Evolutionary conservation across 1,284 basidiomycete genomes (phyloP).

Genomic region (Sanghuangporus sanghuang): DNA sequence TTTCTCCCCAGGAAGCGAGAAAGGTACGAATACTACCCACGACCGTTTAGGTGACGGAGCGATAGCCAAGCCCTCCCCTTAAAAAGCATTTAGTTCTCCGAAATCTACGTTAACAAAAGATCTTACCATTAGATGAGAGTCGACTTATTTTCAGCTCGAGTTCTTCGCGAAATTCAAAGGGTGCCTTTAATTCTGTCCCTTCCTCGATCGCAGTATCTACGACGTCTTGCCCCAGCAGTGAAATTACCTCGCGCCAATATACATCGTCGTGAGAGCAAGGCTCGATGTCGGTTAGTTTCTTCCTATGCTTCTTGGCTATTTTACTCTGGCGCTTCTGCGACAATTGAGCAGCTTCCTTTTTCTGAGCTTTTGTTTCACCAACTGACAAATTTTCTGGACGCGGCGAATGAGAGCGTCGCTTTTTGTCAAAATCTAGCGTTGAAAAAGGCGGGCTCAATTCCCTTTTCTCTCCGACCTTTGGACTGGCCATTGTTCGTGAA

Average conservation of each 20-base stretch:
- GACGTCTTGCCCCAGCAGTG: slow-evolving; percentile 58
- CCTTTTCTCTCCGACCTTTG: slow-evolving; percentile 12
- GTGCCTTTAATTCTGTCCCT: slow-evolving; percentile 50
- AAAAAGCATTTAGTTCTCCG: background rate
- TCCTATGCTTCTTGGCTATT: slow-evolving; percentile 19
- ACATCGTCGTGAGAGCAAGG: slow-evolving; percentile 72
- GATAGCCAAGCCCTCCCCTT: slow-evolving; percentile 69
- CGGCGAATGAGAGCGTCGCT: slow-evolving; percentile 11
- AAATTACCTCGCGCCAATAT: slow-evolving; percentile 63
- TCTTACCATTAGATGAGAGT: slow-evolving; percentile 61
- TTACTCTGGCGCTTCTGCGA: slow-evolving; percentile 11
- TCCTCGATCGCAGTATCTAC: slow-evolving; percentile 47
- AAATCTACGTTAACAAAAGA: background rate
- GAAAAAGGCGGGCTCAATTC: slow-evolving; percentile 2
- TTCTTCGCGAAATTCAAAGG: slow-evolving; percentile 56
- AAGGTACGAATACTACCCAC: slow-evolving; percentile 82
- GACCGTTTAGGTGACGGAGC: slow-evolving; percentile 43
- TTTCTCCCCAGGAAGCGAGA: slow-evolving; percentile 77
- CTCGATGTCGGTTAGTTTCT: slow-evolving; percentile 42
- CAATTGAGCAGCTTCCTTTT: background rate
- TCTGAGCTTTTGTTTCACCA: background rate
- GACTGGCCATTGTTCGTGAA: background rate
- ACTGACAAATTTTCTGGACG: background rate
- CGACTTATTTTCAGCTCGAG: slow-evolving; percentile 61
- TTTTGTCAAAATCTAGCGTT: background rate